A percentile compares a stretch with the other conserved stretches of the same genome.
phyloP scores from a whole-genome alignment of 202 grass and related monocot genomes.

The Brachypodium distachyon region DNA sequence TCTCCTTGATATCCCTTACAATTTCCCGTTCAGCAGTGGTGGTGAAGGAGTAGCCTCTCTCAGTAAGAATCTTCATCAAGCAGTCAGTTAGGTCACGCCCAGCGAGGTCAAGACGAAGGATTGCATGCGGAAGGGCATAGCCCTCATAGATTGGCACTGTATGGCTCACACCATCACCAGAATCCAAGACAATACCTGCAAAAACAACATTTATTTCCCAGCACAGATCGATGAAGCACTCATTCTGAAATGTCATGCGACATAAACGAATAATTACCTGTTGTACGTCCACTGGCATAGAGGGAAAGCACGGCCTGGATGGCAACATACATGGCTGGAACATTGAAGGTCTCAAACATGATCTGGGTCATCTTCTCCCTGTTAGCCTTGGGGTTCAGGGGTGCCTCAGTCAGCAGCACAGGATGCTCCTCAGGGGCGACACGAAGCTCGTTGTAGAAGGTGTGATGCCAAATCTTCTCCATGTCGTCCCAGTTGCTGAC shows the following conservation, averaged over 20 bases:
- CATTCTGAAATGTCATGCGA: neutral
- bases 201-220: neutral
- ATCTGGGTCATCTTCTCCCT: conserved; percentile 84
- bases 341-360: conserved; percentile 83
- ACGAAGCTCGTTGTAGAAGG: conserved; percentile 65
- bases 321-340: conserved; percentile 77
- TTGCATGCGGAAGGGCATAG: conserved; percentile 69
- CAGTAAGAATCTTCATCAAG: conserved; percentile 71
- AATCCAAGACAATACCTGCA: conserved; percentile 69
- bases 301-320: conserved; percentile 79
- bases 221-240: neutral
- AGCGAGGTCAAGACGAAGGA: conserved; percentile 67
- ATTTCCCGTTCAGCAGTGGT: conserved; percentile 75
- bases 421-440: conserved; percentile 70
- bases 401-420: conserved; percentile 56
- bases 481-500: conserved; percentile 85
- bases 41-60: conserved; percentile 72
- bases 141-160: conserved; percentile 81
- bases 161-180: conserved; percentile 75
- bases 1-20: conserved; percentile 82
- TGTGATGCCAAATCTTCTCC: conserved; percentile 86
- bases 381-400: conserved; percentile 71
- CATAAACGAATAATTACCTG: conserved; percentile 21
- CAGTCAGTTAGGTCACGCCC: conserved; percentile 56
- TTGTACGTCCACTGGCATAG: conserved; percentile 85